A percentile compares a stretch with the other conserved stretches of the same genome.
Conservation (phyloP, 805 yeast species). For the Ogataea dorogensis region DNA sequence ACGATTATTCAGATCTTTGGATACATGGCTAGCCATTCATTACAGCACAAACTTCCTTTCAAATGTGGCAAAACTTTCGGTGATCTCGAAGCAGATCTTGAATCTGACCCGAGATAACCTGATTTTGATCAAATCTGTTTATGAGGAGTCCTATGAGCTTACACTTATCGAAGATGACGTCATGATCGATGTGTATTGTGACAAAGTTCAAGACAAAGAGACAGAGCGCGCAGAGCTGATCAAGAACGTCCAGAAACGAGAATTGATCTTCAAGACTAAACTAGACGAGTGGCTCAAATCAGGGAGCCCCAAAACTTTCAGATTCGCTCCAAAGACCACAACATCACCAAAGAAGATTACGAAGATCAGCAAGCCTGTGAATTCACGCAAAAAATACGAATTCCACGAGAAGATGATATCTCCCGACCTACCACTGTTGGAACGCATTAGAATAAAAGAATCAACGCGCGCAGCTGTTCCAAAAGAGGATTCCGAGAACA, state of each 20-base stretch:
- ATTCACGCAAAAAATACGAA: slow-evolving; percentile 37
- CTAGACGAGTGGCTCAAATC: slow-evolving; percentile 6
- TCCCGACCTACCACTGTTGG: slow-evolving; percentile 33
- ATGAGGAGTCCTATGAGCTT: slow-evolving; percentile 18
- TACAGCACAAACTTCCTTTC: slow-evolving; percentile 26
- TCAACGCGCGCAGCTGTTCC: slow-evolving; percentile 17
- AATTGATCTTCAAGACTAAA: slow-evolving; percentile 6
- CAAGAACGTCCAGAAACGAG: slow-evolving; percentile 14
- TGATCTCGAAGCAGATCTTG: slow-evolving; percentile 16
- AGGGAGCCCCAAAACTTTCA: slow-evolving; percentile 2
- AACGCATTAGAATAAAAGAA: slow-evolving; percentile 41
- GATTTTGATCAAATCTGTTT: slow-evolving; percentile 18
- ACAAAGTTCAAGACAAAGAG: neutral
- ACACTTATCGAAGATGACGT: slow-evolving; percentile 11
- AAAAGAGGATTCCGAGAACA: slow-evolving; percentile 1
- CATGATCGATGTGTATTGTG: slow-evolving; percentile 18
- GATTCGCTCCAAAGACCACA: slow-evolving; percentile 3
- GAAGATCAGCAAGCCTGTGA: slow-evolving; percentile 25
- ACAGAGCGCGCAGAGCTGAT: slow-evolving; percentile 14
- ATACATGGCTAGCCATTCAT: slow-evolving; percentile 23
- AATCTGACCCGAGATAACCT: slow-evolving; percentile 13
- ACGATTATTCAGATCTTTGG: slow-evolving; percentile 18
- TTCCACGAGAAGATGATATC: slow-evolving; percentile 31
- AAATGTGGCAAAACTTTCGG: slow-evolving; percentile 17
- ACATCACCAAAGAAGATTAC: neutral